Base-by-base conservation (phyloP, 225 moss, liverwort and hornwort genomes). In the Lunularia cruciata region DNA sequence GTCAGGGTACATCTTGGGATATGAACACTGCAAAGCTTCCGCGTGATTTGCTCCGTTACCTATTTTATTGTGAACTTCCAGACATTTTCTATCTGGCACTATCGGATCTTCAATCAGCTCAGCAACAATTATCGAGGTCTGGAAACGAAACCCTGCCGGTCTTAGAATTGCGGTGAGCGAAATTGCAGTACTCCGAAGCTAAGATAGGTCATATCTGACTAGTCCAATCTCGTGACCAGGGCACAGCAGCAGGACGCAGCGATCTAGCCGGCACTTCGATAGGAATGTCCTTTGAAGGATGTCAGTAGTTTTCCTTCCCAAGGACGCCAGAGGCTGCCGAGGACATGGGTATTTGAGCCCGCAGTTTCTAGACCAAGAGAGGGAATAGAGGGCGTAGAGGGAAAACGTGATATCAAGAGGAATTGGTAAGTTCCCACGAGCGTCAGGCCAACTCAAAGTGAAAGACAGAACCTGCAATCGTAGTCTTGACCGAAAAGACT, bases 151-250 rank as follows among this genome's bases (percentile, higher is more conserved):
- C 52, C 1, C 1, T 43, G 43, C 12, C 8, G n/a, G n/a, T 1
- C 20, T 20, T 20, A 20, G 28, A 31, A 28, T 0, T 16, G 2
- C 9, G 4, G 60, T 27, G 6, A 6, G 33, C 14, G 19, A 4
- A 20, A 37, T 60, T 32, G 22, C n/a, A n/a, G n/a, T n/a, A n/a
- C n/a, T n/a, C n/a, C n/a, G n/a, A n/a, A n/a, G n/a, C n/a, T 43
- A 15, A 60, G 6, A 60, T 34, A 60, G 60, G 60, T 8, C 60
- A 37, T 8, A 22, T 60, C 60, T 60, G 60, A 60, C 60, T 37
- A 33, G 34, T 60, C 60, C 60, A n/a, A 60, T 60, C 60, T 60
- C 60, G 60, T 26, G 55, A 56, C 30, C 3, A 16, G 43, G 3
- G 43, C 11, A 43, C 43, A 43, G 16, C 0, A 1, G 43, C 8